Base-by-base conservation (phyloP, 2,329 filamentous ascomycete species). In the Endoconidiophora laricicola region DNA sequence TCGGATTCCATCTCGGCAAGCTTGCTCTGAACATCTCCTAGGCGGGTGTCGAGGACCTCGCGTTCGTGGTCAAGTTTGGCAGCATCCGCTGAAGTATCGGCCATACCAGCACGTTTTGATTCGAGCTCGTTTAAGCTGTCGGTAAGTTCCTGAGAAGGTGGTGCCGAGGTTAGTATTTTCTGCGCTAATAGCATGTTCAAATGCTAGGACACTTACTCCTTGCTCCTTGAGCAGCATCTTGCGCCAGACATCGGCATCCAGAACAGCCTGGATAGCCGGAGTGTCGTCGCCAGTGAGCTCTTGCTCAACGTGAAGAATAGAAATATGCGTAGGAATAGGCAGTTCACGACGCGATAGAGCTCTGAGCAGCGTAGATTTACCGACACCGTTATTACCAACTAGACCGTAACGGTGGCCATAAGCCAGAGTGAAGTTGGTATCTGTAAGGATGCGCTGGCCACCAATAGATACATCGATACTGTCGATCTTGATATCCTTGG, bases 371-470 rank as follows among this genome's bases (percentile, higher is more conserved):
- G 91, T 98, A 62, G 86, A 86, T 75, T 91, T 90, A 74, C 85
- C 91, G 56, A 98, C 90, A 86, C 91, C 91, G 76, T 98, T 98
- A 73, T 96, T 85, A 74, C 91, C 91, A 57, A 98, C 91, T 56
- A 98, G 71, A 78, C 91, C 91, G 66, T 98, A 98, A 57, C 91
- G 81, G 62, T 88, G 81, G 48, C 90, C 87, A 64, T 94, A 95
- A 0, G 91, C 82, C 56, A 98, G 72, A 1, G 87, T 95, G 53
- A 98, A 70, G 48, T 79, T 86, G 44, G 90, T 94, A 63, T 98
- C 90, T 42, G 83, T 85, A 58, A 96, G 69, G 56, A 98, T 98
- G 54, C 91, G 81, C 60, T 78, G 74, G 51, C 90, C 90, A 55
- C 85, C 80, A 60, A 98, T 95, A 41, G 86, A 83, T 49, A 98